These are phyloP conservation scores for Colletotrichum abscissum DNA, from an alignment of 2,329 filamentous ascomycete species.

Conservation along the genomic window DNA sequence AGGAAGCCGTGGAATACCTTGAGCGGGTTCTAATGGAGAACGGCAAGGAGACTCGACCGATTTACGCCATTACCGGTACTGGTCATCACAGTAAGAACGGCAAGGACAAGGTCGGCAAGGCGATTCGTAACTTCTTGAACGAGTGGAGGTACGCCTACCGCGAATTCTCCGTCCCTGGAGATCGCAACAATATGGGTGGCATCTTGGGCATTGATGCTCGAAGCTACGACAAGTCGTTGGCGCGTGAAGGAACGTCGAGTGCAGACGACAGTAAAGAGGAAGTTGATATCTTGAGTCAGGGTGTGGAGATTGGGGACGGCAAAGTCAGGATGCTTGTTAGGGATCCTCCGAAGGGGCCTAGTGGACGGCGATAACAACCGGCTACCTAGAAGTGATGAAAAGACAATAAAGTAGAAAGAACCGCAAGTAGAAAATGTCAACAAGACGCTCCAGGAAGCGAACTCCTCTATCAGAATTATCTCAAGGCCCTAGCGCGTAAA, in stretches of 20 bases:
- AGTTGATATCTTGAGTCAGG: constrained; percentile 71
- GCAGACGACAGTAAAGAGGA: constrained; percentile 56
- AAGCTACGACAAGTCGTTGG: constrained; percentile 73
- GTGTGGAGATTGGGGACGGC: constrained; percentile 75
- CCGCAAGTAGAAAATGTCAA: constrained; percentile 13
- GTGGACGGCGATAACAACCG: constrained; percentile 55
- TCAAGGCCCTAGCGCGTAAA: not conserved
- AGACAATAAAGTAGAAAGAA: constrained; percentile 31
- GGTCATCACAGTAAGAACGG: constrained; percentile 98
- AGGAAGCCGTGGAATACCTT: constrained; percentile 95
- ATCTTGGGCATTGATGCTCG: constrained; percentile 76
- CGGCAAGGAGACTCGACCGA: constrained; percentile 74
- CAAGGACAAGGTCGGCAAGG: constrained; percentile 98
- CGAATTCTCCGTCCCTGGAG: constrained; percentile 96
- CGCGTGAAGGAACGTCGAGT: constrained; percentile 55
- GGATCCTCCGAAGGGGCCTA: constrained; percentile 69
- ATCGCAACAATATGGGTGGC: constrained; percentile 84
- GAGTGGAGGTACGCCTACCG: constrained; percentile 97
- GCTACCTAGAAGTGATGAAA: constrained; percentile 34
- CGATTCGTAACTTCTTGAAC: constrained; percentile 88
- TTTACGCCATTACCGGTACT: constrained; percentile 97
- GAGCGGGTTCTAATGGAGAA: constrained; percentile 90
- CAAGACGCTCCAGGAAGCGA: constrained; percentile 10
- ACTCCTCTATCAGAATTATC: not conserved
- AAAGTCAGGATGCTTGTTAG: constrained; percentile 74